Evolutionary conservation across 352 stramenopile genomes (phyloP).

Genomic region (Phytopythium delawarense): DNA sequence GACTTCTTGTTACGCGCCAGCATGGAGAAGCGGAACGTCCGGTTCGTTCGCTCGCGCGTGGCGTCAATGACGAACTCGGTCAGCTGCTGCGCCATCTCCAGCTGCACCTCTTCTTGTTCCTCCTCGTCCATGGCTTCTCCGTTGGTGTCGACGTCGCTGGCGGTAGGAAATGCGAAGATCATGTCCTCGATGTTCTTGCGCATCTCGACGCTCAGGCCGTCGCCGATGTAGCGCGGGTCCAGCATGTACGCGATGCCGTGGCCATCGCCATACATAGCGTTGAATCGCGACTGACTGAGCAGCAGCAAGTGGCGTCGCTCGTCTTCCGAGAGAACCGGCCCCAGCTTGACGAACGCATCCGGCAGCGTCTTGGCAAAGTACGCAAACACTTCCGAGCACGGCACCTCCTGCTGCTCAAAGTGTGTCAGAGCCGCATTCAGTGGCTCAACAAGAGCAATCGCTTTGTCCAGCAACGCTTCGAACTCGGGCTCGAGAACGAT

Average conservation of each 20-base stretch:
- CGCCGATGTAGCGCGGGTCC: constrained; percentile 20
- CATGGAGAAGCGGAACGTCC: constrained; percentile 25
- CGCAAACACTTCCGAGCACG: constrained; percentile 27
- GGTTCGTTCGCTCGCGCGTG: constrained; percentile 12
- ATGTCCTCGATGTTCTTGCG: constrained; percentile 30
- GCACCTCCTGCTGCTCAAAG: constrained; percentile 10
- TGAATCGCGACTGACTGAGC: constrained; percentile 27
- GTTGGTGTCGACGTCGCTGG: neutral
- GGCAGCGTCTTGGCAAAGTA: constrained; percentile 25
- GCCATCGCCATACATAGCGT: constrained; percentile 35
- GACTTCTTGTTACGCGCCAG: constrained; percentile 24
- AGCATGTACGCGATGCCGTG: constrained; percentile 41
- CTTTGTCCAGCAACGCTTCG: constrained; percentile 13
- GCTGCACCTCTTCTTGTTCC: constrained; percentile 11
- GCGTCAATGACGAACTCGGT: constrained; percentile 30
- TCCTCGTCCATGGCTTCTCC: neutral
- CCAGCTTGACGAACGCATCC: constrained; percentile 10
- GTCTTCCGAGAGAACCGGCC: constrained; percentile 2
- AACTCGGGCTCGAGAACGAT: constrained; percentile 2
- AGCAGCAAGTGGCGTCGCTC: constrained; percentile 13
- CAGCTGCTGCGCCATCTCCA: constrained; percentile 22
- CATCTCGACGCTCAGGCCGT: constrained; percentile 13
- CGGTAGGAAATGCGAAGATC: constrained; percentile 18
- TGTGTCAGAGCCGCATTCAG: constrained; percentile 7
- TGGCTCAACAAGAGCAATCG: constrained; percentile 17